A percentile compares a stretch with the other conserved stretches of the same genome.
phyloP scores from a whole-genome alignment of 2,329 filamentous ascomycete species.

The Cladophialophora bantiana region DNA sequence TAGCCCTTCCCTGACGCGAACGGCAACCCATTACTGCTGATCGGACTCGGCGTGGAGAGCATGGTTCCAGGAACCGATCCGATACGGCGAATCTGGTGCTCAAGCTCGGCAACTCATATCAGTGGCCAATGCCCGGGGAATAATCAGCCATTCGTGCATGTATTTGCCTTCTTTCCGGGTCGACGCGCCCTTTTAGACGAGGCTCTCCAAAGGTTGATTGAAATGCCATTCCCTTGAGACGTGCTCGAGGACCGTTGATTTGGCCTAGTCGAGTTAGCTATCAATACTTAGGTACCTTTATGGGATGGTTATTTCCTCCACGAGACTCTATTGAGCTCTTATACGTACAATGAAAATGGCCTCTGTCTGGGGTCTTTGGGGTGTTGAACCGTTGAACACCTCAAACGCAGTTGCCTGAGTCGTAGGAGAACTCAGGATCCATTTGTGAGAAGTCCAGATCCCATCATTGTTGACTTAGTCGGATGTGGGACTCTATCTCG shows the following conservation, averaged over 20 bases:
- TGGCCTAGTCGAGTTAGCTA: too few species aligned
- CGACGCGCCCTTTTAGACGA: neutral
- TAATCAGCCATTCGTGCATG: neutral
- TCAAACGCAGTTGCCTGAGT: too few species aligned
- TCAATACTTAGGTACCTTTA: too few species aligned
- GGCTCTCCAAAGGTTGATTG: neutral
- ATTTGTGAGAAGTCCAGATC: neutral
- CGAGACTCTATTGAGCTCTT: too few species aligned
- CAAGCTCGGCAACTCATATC: neutral
- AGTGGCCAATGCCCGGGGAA: neutral
- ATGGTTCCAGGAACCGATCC: neutral
- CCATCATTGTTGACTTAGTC: neutral
- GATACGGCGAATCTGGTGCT: neutral
- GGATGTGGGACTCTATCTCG: neutral
- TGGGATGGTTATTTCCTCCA: too few species aligned
- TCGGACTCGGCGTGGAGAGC: neutral
- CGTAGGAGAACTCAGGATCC: too few species aligned
- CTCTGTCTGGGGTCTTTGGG: too few species aligned
- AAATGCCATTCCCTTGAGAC: neutral
- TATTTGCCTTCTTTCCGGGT: neutral
- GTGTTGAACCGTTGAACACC: too few species aligned
- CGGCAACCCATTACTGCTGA: neutral
- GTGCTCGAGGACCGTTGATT: neutral
- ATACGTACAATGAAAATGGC: too few species aligned
- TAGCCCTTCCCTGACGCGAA: neutral